Evolutionary conservation across 2,329 filamentous ascomycete genomes (phyloP).

Genomic region (Waltergamsia citrina): DNA sequence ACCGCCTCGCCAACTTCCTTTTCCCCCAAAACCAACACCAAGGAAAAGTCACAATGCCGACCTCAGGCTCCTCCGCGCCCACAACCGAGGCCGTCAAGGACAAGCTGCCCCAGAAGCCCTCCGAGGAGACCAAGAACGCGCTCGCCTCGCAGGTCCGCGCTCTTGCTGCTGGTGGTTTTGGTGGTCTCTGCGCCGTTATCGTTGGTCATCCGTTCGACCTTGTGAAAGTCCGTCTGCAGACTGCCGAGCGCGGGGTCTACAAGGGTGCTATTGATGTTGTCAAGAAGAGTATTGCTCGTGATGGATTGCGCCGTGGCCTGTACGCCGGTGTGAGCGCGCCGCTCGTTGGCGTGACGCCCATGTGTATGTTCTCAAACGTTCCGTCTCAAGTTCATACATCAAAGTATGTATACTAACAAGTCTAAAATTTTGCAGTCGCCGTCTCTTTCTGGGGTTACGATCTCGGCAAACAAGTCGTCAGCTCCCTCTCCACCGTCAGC

Average conservation of each 20-base stretch:
- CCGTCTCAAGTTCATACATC: not conserved
- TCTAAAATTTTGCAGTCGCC: slow-evolving; percentile 38
- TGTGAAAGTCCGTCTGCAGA: slow-evolving; percentile 95
- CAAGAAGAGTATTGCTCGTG: slow-evolving; percentile 74
- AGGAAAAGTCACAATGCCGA: slow-evolving; percentile 13
- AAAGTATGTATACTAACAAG: too few relatives aligned
- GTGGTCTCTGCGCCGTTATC: slow-evolving; percentile 86
- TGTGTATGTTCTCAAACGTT: slow-evolving; percentile 62
- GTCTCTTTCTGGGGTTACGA: slow-evolving; percentile 84
- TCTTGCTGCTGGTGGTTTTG: slow-evolving; percentile 81
- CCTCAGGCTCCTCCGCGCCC: slow-evolving; percentile 7
- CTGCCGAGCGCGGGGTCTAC: slow-evolving; percentile 89
- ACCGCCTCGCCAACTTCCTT: too few relatives aligned
- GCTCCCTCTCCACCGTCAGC: slow-evolving; percentile 51
- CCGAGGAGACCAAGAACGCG: slow-evolving; percentile 27
- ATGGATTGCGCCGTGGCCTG: slow-evolving; percentile 70
- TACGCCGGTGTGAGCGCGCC: slow-evolving; percentile 98
- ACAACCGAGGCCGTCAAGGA: slow-evolving; percentile 23
- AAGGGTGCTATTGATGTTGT: slow-evolving; percentile 86
- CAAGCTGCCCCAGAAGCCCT: slow-evolving; percentile 34
- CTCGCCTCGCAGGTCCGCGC: slow-evolving; percentile 56
- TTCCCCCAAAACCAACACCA: too few relatives aligned
- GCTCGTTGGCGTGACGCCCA: slow-evolving; percentile 90
- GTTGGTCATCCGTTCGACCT: slow-evolving; percentile 96
- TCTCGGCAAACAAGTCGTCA: slow-evolving; percentile 83